Evolutionary conservation across 2,329 filamentous ascomycete species (phyloP).

Genomic region (Xylariaceae sp.): DNA sequence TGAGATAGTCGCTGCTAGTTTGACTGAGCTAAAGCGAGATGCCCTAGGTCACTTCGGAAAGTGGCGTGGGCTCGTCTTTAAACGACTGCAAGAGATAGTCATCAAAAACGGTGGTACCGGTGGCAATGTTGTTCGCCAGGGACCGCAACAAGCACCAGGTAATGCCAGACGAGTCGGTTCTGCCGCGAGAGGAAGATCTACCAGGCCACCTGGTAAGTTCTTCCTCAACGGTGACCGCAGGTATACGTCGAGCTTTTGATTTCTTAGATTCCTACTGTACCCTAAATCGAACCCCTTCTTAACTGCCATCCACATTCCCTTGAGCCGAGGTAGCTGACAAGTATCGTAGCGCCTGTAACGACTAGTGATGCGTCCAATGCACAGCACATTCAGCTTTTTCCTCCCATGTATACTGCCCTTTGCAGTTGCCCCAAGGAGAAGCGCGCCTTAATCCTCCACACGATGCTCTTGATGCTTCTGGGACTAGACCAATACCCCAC

Average conservation of each 20-base stretch:
- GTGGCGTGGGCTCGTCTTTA: conserved; percentile 76
- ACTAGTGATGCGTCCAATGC: conserved; percentile 55
- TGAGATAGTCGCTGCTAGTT: conserved; percentile 39
- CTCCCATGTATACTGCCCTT: conserved; percentile 66
- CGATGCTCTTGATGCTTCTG: conserved; percentile 72
- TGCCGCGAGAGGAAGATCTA: conserved; percentile 41
- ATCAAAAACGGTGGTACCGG: conserved; percentile 50
- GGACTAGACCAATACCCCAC: conserved; percentile 80
- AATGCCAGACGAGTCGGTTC: conserved; percentile 47
- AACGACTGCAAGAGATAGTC: conserved; percentile 72
- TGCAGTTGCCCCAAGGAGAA: conserved; percentile 65
- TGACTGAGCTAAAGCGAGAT: conserved; percentile 72
- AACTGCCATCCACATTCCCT: neutral
- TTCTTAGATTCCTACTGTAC: neutral
- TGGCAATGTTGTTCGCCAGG: conserved; percentile 34
- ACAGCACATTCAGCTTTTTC: conserved; percentile 57
- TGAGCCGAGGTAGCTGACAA: conserved; percentile 25
- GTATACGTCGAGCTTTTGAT: conserved; percentile 25
- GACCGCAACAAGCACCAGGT: conserved; percentile 29
- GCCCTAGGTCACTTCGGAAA: conserved; percentile 75
- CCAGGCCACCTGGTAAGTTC: conserved; percentile 45
- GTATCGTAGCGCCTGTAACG: conserved; percentile 36
- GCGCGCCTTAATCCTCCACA: conserved; percentile 72
- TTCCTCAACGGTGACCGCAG: conserved; percentile 28
- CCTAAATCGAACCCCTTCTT: neutral